Conservation (phyloP, 139 green algal species). For the Gonium pectorale region DNA sequence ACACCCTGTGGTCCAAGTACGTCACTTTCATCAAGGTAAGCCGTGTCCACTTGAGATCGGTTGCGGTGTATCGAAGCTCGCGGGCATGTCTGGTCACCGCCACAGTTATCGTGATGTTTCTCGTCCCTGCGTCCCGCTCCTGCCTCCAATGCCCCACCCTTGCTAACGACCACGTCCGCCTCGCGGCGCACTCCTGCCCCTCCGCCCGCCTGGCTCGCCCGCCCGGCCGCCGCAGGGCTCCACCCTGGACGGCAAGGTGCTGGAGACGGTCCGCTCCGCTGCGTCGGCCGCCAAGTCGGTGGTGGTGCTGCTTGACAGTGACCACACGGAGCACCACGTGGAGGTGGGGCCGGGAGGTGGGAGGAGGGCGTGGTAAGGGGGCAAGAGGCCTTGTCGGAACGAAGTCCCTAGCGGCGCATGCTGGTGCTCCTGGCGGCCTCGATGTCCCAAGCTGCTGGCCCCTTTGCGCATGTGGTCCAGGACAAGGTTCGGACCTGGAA, state of each 20-base stretch:
- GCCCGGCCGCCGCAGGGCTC: constrained; percentile 1
- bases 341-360: constrained; percentile 9
- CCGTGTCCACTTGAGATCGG: not conserved
- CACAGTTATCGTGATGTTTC: too few relatives aligned
- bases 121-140: not conserved
- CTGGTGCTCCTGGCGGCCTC: too few relatives aligned
- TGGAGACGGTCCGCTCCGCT: not conserved
- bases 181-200: not conserved
- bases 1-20: constrained; percentile 58
- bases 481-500: not conserved
- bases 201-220: not conserved
- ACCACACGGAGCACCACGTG: constrained; percentile 54
- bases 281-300: constrained; percentile 9
- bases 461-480: not conserved
- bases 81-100: too few relatives aligned
- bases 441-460: too few relatives aligned
- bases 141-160: not conserved
- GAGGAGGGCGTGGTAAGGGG: not conserved
- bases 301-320: constrained; percentile 61
- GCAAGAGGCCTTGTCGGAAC: too few relatives aligned
- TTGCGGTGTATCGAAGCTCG: not conserved
- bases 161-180: not conserved
- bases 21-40: constrained; percentile 62
- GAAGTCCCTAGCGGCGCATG: too few relatives aligned
- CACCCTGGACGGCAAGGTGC: not conserved